Base-by-base conservation (phyloP, 192 early-diverging fungal genomes). In the Physocladia obscura region DNA sequence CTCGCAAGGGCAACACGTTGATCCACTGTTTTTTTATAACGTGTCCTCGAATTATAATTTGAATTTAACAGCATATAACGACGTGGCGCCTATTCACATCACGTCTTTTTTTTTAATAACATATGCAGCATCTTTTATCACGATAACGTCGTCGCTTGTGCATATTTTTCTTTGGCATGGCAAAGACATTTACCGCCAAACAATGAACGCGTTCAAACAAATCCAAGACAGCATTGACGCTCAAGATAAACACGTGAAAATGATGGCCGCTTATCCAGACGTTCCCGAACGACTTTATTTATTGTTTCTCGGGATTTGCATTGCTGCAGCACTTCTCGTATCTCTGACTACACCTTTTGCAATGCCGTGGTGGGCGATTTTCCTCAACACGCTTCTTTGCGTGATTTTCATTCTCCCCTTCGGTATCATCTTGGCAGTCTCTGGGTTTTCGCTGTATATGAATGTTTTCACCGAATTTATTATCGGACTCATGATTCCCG, bases 361-460 rank as follows among this genome's bases (percentile, higher is more conserved):
- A 21, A 61, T 76, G 55, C 69, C 75, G 19, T 60, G 50, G 47
- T 77, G 75, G 75, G 62, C 36, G 22, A 47, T 67, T 21, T 21
- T 79, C 17, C 51, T 82, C 19, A 67, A 76, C 32, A 51, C 84
- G 40, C 39, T 52, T 30, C 5, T 89, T 3, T 79, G 80, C 52
- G 75, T 79, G 32, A 51, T 83, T 39, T 88, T 79, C 77, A 69
- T 81, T 6, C 38, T 91, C 3, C 89, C 89, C 22, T 70, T 89
- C 44, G 89, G 89, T 57, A 82, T 89, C 36, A 56, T 89, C n/a
- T n/a, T n/a, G n/a, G n/a, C n/a, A n/a, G n/a, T 89, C 62, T 76
- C 85, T 38, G 83, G 82, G 57, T 72, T 77, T 51, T 62, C 74
- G 58, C 71, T 80, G 49, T 76, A 78, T 56, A 70, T 88, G 15